A percentile compares a stretch with the other conserved stretches of the same genome.
These are phyloP conservation scores for Davidsoniella virescens DNA, from an alignment of 2,329 filamentous ascomycete species.

Conservation along the genomic window DNA sequence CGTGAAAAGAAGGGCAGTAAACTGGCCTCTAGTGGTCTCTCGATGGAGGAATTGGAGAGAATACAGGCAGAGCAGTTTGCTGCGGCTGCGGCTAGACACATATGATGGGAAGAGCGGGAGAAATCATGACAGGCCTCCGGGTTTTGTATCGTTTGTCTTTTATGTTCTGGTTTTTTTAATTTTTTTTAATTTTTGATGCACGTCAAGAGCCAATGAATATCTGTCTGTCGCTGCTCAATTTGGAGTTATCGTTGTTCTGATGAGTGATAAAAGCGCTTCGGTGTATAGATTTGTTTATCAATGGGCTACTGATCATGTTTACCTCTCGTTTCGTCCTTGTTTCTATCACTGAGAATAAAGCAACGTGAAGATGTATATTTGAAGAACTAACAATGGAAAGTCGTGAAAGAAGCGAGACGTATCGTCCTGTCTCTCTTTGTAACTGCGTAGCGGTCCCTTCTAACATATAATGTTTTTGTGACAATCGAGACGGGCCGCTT, in stretches of 20 bases:
- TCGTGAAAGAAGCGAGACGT: too few relatives aligned
- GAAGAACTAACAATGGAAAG: too few relatives aligned
- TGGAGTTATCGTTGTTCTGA: neutral
- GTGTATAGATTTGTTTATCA: neutral
- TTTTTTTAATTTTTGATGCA: neutral
- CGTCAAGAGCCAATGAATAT: neutral
- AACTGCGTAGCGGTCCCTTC: too few relatives aligned
- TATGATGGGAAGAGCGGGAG: slow-evolving; percentile 1
- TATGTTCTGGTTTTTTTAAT: neutral
- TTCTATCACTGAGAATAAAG: too few relatives aligned
- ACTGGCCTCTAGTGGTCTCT: slow-evolving; percentile 85
- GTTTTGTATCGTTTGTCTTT: neutral
- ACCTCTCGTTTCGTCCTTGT: too few relatives aligned
- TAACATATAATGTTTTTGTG: too few relatives aligned
- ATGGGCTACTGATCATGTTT: too few relatives aligned
- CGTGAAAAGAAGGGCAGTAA: slow-evolving; percentile 96
- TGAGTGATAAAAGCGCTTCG: neutral
- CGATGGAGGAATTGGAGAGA: slow-evolving; percentile 73
- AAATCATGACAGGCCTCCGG: neutral
- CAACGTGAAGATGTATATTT: too few relatives aligned
- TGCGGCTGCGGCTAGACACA: slow-evolving; percentile 34
- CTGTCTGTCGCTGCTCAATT: neutral
- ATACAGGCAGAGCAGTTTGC: slow-evolving; percentile 88
- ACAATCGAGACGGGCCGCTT: too few relatives aligned
- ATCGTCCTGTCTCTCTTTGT: too few relatives aligned